phyloP scores from a whole-genome alignment of 495 filamentous ascomycete genomes.

The Tuber calosporum region DNA sequence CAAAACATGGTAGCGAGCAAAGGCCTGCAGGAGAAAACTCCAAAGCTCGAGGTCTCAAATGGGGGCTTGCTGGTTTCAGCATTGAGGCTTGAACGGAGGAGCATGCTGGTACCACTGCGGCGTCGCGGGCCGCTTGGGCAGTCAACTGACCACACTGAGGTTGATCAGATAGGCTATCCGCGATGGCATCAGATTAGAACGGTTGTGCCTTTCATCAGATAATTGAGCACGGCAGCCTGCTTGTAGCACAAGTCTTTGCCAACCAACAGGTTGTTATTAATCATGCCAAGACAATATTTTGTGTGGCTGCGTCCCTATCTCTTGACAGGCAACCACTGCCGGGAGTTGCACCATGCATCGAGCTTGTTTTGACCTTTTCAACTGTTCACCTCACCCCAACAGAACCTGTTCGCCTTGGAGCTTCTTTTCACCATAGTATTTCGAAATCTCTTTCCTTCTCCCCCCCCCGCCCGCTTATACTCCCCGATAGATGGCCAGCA shows the following conservation, averaged over 20 bases:
- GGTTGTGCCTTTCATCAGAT: neutral
- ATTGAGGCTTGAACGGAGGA: neutral
- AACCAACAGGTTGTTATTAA: neutral
- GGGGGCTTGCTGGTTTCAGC: neutral
- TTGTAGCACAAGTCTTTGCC: too few relatives aligned
- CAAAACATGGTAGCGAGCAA: neutral
- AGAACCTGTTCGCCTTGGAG: neutral
- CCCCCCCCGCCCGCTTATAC: neutral
- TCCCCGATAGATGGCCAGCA: conserved; percentile 27
- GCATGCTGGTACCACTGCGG: too few relatives aligned
- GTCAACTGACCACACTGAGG: neutral
- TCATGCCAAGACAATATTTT: neutral
- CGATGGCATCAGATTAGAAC: neutral
- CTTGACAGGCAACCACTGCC: neutral
- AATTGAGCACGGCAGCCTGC: neutral
- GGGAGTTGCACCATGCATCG: neutral
- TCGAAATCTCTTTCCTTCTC: neutral
- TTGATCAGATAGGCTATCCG: neutral
- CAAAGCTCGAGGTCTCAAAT: neutral
- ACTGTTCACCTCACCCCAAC: neutral
- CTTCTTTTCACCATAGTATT: neutral
- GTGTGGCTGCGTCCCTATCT: neutral
- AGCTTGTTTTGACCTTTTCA: neutral
- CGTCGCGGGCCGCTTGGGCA: too few relatives aligned
- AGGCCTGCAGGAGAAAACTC: conserved; percentile 2